A percentile compares a stretch with the other conserved stretches of the same genome.
Evolutionary conservation across 2,329 filamentous ascomycete species (phyloP).

Genomic region (Lizonia empirigonia): DNA sequence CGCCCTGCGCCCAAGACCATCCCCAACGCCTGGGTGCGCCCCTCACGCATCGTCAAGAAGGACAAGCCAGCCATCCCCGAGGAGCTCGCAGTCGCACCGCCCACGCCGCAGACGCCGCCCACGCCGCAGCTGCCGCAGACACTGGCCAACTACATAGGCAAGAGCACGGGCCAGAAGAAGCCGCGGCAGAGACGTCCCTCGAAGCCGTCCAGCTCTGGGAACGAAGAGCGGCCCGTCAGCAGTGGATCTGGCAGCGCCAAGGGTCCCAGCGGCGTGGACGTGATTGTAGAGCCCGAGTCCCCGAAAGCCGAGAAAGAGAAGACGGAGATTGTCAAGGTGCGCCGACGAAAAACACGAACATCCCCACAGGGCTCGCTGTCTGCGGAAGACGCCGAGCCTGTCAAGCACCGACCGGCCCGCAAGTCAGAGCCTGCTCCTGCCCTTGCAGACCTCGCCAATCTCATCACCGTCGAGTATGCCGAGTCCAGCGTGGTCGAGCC

Average conservation of each 20-base stretch:
- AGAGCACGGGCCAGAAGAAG: constrained; percentile 36
- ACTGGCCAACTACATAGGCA: constrained; percentile 35
- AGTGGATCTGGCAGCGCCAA: constrained; percentile 42
- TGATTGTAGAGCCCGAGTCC: constrained; percentile 25
- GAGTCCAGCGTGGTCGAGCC: constrained; percentile 23
- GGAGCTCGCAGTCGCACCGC: constrained; percentile 10
- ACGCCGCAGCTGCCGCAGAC: constrained; percentile 25
- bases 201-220: constrained; percentile 39
- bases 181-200: constrained; percentile 36
- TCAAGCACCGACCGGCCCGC: constrained; percentile 23
- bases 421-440: constrained; percentile 35
- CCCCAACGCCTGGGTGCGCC: constrained; percentile 48
- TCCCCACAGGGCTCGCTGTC: constrained; percentile 43
- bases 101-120: constrained; percentile 21
- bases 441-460: constrained; percentile 26
- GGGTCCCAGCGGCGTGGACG: constrained; percentile 29
- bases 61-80: constrained; percentile 15
- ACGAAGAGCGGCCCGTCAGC: constrained; percentile 41
- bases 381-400: constrained; percentile 35
- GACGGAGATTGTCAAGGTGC: constrained; percentile 36
- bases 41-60: constrained; percentile 37
- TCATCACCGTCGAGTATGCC: constrained; percentile 40
- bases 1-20: constrained; percentile 43
- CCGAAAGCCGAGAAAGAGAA: constrained; percentile 23
- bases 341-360: constrained; percentile 34